Conservation (phyloP, 805 yeast genomes). For the Candida rishiriensis region DNA sequence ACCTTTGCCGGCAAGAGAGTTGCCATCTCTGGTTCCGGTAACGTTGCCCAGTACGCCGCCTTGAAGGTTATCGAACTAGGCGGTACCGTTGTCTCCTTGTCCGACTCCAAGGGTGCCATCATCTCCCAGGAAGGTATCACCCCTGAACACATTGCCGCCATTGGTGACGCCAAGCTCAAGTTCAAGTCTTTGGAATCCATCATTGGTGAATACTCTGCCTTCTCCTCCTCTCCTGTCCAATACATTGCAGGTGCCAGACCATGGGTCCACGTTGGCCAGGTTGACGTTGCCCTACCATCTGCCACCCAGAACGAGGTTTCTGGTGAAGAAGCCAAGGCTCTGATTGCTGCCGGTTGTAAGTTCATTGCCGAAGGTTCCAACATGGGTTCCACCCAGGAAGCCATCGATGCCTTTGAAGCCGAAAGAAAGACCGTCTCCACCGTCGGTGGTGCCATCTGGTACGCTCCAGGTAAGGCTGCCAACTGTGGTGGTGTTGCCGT, state of each 20-base stretch:
- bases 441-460: slow-evolving; percentile 70
- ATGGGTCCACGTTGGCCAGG: slow-evolving; percentile 87
- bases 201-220: slow-evolving; percentile 51
- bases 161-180: slow-evolving; percentile 74
- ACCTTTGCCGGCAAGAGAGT: slow-evolving; percentile 90
- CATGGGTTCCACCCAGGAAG: slow-evolving; percentile 99
- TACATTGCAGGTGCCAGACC: slow-evolving; percentile 95
- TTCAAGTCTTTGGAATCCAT: slow-evolving; percentile 72
- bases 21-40: slow-evolving; percentile 96
- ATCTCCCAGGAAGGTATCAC: slow-evolving; percentile 79
- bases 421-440: slow-evolving; percentile 47
- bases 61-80: slow-evolving; percentile 96
- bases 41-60: slow-evolving; percentile 99
- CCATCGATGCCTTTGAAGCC: slow-evolving; percentile 90
- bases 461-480: slow-evolving; percentile 99
- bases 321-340: slow-evolving; percentile 94
- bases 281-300: slow-evolving; percentile 94
- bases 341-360: slow-evolving; percentile 87
- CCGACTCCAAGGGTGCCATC: slow-evolving; percentile 92
- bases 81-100: slow-evolving; percentile 87
- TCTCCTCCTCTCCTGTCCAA: slow-evolving; percentile 57
- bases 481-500: slow-evolving; percentile 99
- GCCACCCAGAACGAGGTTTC: slow-evolving; percentile 98
- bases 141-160: slow-evolving; percentile 68
- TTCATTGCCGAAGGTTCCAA: slow-evolving; percentile 98